Percentiles rank a stretch among this genome's conserved stretches.
phyloP scores from a whole-genome alignment of 148 eudicot species.

The Rhododendron molle region DNA sequence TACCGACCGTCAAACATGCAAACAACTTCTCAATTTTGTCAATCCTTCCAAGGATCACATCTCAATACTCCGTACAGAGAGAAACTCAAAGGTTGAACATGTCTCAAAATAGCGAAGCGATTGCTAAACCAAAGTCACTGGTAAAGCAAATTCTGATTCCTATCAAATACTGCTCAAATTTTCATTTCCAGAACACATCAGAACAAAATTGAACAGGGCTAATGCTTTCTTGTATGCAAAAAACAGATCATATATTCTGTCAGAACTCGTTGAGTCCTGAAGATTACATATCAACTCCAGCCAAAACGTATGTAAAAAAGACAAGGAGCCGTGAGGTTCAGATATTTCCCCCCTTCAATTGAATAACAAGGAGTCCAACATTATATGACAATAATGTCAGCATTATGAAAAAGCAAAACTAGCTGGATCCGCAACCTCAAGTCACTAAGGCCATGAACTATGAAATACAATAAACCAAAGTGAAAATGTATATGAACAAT shows the following conservation, averaged over 20 bases:
- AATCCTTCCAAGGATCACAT: slow-evolving; percentile 1
- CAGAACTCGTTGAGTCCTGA: slow-evolving; percentile 13
- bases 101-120: background rate
- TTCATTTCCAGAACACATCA: background rate
- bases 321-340: slow-evolving; percentile 18
- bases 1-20: background rate
- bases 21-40: background rate
- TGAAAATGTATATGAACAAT: slow-evolving; percentile 15
- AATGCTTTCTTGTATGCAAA: background rate
- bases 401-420: slow-evolving; percentile 23
- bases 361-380: slow-evolving; percentile 2
- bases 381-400: slow-evolving; percentile 25
- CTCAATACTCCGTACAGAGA: background rate
- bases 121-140: background rate
- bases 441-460: slow-evolving; percentile 34
- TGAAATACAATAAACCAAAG: slow-evolving; percentile 23
- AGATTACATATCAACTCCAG: slow-evolving; percentile 57
- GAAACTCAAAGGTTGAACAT: background rate
- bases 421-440: slow-evolving; percentile 14
- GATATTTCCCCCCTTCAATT: slow-evolving; percentile 19
- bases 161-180: background rate
- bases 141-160: background rate
- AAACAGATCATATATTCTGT: slow-evolving; percentile 15
- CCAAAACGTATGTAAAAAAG: slow-evolving; percentile 13
- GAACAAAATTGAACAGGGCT: background rate